These are phyloP conservation scores for Schizothecium vesticola DNA, from an alignment of 495 filamentous ascomycete genomes.

Conservation along the genomic window DNA sequence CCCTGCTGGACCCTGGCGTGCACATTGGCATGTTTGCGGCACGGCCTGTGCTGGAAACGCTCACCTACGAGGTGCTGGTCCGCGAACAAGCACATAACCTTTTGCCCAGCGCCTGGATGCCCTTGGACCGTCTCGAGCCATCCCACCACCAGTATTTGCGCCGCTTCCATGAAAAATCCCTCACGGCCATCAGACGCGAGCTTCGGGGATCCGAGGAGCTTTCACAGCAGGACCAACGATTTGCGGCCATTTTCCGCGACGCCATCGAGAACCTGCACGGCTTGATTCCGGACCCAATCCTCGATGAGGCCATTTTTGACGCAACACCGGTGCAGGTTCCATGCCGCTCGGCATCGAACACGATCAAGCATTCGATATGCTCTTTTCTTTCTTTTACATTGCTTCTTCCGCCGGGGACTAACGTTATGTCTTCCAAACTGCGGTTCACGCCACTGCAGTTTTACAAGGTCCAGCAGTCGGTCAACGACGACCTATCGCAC, in stretches of 20 bases:
- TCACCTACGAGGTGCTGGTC: constrained; percentile 71
- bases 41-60: constrained; percentile 55
- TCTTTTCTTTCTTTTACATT: constrained; percentile 39
- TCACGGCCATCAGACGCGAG: constrained; percentile 46
- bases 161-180: constrained; percentile 53
- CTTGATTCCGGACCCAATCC: constrained; percentile 36
- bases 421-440: constrained; percentile 28
- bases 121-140: constrained; percentile 49
- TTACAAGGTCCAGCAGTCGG: constrained; percentile 46
- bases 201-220: constrained; percentile 37
- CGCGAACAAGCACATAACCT: constrained; percentile 57
- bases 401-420: constrained; percentile 42
- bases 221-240: constrained; percentile 16
- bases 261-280: constrained; percentile 35
- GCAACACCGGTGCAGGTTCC: constrained; percentile 36
- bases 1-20: constrained; percentile 58
- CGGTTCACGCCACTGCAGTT: constrained; percentile 45
- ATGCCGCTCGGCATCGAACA: constrained; percentile 25
- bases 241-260: constrained; percentile 32
- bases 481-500: constrained; percentile 39
- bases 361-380: constrained; percentile 25
- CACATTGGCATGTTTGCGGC: constrained; percentile 73
- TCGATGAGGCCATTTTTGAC: constrained; percentile 40
- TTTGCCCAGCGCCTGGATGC: constrained; percentile 60
- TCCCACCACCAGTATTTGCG: constrained; percentile 55